phyloP scores from a whole-genome alignment of 352 stramenopile species.

The Globisporangium spiculum region DNA sequence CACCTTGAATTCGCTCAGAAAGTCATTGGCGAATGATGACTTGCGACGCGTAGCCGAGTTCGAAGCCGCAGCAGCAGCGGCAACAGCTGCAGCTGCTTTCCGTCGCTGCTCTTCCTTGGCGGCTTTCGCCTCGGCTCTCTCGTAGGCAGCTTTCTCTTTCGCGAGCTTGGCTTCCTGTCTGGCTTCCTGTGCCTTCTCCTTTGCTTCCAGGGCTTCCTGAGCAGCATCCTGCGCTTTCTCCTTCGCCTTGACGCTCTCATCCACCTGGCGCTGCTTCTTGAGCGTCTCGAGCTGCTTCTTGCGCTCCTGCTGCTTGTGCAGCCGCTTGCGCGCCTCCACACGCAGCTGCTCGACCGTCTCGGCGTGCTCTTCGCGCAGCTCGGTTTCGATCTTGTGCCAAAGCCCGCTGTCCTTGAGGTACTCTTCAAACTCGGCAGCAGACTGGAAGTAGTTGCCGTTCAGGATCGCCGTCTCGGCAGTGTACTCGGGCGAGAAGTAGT shows the following conservation, averaged over 20 bases:
- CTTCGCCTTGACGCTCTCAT: slow-evolving; percentile 18
- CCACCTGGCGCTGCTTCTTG: slow-evolving; percentile 30
- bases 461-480: slow-evolving; percentile 46
- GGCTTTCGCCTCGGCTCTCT: not conserved
- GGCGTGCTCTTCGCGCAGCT: slow-evolving; percentile 53
- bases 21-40: slow-evolving; percentile 10
- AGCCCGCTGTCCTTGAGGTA: slow-evolving; percentile 56
- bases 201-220: slow-evolving; percentile 3
- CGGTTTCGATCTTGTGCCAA: slow-evolving; percentile 56
- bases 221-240: not conserved
- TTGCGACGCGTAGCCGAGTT: not conserved
- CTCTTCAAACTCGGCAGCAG: slow-evolving; percentile 46
- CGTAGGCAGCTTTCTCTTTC: slow-evolving; percentile 1
- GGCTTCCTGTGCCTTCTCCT: slow-evolving; percentile 2
- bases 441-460: slow-evolving; percentile 70
- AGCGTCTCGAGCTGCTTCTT: slow-evolving; percentile 18
- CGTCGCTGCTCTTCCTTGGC: slow-evolving; percentile 7
- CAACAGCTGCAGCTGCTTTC: not conserved
- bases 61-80: not conserved
- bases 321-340: slow-evolving; percentile 27
- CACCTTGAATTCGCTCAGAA: slow-evolving; percentile 28
- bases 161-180: not conserved
- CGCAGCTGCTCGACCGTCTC: slow-evolving; percentile 51
- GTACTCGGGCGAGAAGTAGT: slow-evolving; percentile 78
- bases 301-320: slow-evolving; percentile 15